These are phyloP conservation scores for Tuber umbilicatum DNA, from an alignment of 495 filamentous ascomycete genomes.

Conservation along the genomic window DNA sequence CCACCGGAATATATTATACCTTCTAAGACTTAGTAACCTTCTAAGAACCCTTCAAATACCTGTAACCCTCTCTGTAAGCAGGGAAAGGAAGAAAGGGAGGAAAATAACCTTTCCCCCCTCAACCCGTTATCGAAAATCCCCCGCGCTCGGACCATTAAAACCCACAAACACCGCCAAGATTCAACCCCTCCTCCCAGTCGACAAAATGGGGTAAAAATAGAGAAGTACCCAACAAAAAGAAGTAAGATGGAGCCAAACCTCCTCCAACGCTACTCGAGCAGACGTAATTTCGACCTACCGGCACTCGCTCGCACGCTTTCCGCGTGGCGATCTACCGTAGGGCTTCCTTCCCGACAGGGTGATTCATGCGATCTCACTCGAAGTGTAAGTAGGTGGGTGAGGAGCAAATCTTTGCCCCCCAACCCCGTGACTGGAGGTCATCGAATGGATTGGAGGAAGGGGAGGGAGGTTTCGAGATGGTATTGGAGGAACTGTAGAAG, in stretches of 20 bases:
- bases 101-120: not conserved
- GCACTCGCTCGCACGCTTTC: not conserved
- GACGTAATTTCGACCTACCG: not conserved
- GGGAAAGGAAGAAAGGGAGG: not conserved
- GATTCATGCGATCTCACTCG: not conserved
- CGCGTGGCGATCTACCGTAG: not conserved
- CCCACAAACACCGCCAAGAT: not conserved
- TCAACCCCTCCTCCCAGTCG: not conserved
- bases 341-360: not conserved
- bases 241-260: not conserved
- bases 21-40: too few species aligned
- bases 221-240: not conserved
- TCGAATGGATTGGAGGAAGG: not conserved
- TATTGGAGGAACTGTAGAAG: not conserved
- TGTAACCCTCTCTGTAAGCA: not conserved
- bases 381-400: not conserved
- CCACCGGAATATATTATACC: not conserved
- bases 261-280: not conserved
- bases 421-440: not conserved
- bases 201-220: not conserved
- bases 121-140: not conserved
- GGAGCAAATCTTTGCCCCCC: not conserved
- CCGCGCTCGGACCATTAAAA: slow-evolving; percentile 1
- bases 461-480: not conserved
- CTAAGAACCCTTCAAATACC: not conserved